A percentile compares a stretch with the other conserved stretches of the same genome.
Conservation (phyloP, 225 moss, liverwort and hornwort species). For the Takakia lepidozioides region DNA sequence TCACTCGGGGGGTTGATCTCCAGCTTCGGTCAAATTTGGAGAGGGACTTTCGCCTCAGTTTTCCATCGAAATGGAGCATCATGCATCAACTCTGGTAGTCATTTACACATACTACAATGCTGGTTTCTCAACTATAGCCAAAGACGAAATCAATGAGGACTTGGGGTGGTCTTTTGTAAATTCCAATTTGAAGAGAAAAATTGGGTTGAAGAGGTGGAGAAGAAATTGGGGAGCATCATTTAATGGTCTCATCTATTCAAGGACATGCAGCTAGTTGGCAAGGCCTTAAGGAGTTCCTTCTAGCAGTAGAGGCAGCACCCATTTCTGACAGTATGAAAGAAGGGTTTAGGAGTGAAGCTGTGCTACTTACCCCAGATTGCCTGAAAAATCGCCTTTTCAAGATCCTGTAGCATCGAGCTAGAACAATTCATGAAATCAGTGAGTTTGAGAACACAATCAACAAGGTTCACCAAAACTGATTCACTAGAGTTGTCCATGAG, state of each 20-base stretch:
- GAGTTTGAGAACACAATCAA: neutral
- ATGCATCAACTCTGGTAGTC: neutral
- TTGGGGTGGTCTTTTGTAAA: neutral
- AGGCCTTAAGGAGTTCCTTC: constrained; percentile 5
- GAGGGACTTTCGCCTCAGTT: constrained; percentile 1
- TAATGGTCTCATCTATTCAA: constrained; percentile 9
- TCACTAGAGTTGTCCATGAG: neutral
- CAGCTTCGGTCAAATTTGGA: neutral
- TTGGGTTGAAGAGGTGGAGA: neutral
- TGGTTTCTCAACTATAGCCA: neutral
- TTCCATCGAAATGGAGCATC: neutral
- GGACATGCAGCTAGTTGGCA: neutral
- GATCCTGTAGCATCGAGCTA: neutral
- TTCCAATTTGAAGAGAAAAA: neutral
- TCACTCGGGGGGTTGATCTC: neutral
- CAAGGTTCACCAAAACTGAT: neutral
- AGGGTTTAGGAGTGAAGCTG: neutral
- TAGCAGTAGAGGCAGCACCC: neutral
- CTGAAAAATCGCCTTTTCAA: neutral
- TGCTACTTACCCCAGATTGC: constrained; percentile 3
- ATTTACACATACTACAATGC: neutral
- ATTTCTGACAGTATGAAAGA: neutral
- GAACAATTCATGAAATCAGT: neutral
- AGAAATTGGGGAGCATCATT: constrained; percentile 4
- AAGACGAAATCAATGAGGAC: neutral